Evolutionary conservation across 2,329 filamentous ascomycete species (phyloP).

Genomic region (Celoporthe dispersa): DNA sequence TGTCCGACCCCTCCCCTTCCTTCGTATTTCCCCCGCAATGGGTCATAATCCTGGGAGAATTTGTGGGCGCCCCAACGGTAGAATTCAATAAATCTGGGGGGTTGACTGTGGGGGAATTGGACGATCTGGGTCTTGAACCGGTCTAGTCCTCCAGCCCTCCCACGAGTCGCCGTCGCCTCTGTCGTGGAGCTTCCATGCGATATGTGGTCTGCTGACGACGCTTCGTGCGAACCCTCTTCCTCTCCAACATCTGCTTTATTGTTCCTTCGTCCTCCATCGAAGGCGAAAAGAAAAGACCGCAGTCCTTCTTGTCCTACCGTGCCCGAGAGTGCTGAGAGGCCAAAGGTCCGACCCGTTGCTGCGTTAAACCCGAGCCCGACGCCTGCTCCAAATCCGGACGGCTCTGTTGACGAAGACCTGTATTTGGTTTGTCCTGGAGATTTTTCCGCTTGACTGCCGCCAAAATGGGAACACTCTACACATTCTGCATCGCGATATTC

Average conservation of each 20-base stretch:
- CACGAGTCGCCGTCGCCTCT: neutral
- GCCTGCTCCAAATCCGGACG: neutral
- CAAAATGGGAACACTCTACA: conserved; percentile 41
- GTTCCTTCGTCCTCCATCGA: neutral
- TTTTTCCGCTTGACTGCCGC: neutral
- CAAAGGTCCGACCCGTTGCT: neutral
- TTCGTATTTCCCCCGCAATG: neutral
- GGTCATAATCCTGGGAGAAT: neutral
- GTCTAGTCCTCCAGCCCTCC: neutral
- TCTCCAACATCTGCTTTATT: neutral
- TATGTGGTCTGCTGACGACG: neutral
- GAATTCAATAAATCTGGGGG: neutral
- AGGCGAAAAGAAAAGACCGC: neutral
- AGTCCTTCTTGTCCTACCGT: neutral
- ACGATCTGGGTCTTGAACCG: neutral
- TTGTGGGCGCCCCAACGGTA: neutral
- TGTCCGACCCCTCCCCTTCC: neutral
- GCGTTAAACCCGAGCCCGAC: neutral
- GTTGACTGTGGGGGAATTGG: neutral
- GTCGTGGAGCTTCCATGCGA: neutral
- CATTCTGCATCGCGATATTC: conserved; percentile 57
- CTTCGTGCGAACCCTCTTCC: neutral
- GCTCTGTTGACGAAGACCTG: neutral
- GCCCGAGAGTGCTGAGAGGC: neutral
- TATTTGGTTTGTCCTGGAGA: neutral